Evolutionary conservation across 164 flowering plant species (phyloP), one percentile per base, ranked within the genome.

Genomic region (Aristolochia fimbriata): DNA sequence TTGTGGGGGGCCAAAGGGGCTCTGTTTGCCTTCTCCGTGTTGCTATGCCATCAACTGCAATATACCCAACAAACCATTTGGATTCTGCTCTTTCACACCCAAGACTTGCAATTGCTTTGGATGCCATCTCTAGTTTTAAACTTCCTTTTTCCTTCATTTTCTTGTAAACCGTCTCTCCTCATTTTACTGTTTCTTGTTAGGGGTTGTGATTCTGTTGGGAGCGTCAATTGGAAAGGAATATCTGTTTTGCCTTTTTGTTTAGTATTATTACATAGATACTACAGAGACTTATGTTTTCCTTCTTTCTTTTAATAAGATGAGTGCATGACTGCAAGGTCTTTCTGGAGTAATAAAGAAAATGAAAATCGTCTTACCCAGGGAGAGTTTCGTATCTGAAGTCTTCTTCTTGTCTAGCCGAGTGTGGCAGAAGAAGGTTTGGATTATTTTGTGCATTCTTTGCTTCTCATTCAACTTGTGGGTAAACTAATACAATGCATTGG

Each of bases 1-100:
- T 74, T 91, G 97, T 75, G 92, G 92, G n/a, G 89, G 92, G 2
- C 78, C 85, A 8, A 86, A 73, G 62, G 80, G 82, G 15, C 66
- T 81, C 15, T 91, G 96, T 63, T 59, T 91, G 69, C 81, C 86
- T 31, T 81, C 94, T 56, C 96, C 97, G 59, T 91, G 97, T 70
- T 91, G 97, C 78, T 91, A 87, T 73, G 81, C 93, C 22, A 91
- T 91, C 76, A 88, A 84, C 63, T 91, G 97, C 87, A 88, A 88
- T 76, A 84, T 91, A 9, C 97, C 96, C 51, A 84, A 91, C 76
- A 79, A 87, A 67, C 97, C 97, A 47, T 91, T 91, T 81, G 97
- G 96, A 11, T 86, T 76, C 66, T 91, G 97, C 50, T 82, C 96
- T 45, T 88, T 91, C 77, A 81, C 87, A 47, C 97, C 97, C 67